Conservation (phyloP, 75 land plant species). For the Pinus taeda region DNA sequence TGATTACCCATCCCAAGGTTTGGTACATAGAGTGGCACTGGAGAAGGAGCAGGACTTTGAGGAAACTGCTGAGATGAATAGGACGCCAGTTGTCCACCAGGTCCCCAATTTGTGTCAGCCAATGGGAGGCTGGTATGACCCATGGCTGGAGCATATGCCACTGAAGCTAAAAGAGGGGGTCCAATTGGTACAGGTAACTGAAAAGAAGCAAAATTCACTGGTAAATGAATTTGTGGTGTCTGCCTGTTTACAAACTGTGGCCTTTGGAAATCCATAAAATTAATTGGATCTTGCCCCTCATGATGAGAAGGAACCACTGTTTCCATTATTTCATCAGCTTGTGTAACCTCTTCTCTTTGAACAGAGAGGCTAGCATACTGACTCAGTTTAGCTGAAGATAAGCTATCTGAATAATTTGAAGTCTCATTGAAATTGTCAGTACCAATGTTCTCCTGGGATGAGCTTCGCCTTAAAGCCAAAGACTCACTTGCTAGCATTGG, state of each 20-base stretch:
- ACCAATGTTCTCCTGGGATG: constrained; percentile 36
- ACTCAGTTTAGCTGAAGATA: constrained; percentile 17
- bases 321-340: constrained; percentile 18
- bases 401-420: constrained; percentile 13
- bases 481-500: constrained; percentile 25
- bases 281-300: constrained; percentile 66
- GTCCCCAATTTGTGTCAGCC: constrained; percentile 37
- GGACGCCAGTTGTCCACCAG: constrained; percentile 6
- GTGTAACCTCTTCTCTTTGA: constrained; percentile 25
- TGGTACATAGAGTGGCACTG: constrained; percentile 34
- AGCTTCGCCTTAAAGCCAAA: constrained; percentile 17
- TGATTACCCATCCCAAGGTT: constrained; percentile 18
- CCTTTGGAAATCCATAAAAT: constrained; percentile 42
- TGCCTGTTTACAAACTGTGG: constrained; percentile 38
- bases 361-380: constrained; percentile 15
- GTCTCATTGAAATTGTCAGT: not conserved
- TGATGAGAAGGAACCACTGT: constrained; percentile 23
- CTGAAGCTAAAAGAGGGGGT: constrained; percentile 46
- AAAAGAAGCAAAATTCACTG: constrained; percentile 37
- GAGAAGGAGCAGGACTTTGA: constrained; percentile 41
- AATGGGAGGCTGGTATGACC: constrained; percentile 45
- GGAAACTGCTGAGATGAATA: constrained; percentile 41
- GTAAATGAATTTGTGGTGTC: constrained; percentile 29
- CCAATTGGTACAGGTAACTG: constrained; percentile 38
- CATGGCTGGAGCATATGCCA: constrained; percentile 45